Conservation (phyloP, 257 asterid genomes). For the Solanum ahanhuiri region DNA sequence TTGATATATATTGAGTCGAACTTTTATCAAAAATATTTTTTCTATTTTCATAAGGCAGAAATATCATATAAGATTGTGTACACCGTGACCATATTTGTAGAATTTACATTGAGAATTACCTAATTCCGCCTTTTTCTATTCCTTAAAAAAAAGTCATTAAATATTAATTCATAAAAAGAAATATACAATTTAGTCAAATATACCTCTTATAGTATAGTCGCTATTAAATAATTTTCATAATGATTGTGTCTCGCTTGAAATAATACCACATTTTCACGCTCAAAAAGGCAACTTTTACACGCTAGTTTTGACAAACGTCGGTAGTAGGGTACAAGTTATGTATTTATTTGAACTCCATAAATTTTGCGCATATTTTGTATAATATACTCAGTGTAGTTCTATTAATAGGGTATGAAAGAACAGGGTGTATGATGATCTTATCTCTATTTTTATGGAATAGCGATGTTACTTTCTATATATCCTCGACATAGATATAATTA, state of each 20-base stretch:
- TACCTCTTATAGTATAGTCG: not conserved
- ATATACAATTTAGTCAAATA: not conserved
- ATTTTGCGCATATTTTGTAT: too few species aligned
- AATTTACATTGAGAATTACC: not conserved
- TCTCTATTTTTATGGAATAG: not conserved
- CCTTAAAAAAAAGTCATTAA: not conserved
- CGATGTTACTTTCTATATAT: not conserved
- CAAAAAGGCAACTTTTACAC: not conserved
- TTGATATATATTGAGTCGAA: not conserved
- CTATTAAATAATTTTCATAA: not conserved
- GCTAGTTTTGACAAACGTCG: not conserved
- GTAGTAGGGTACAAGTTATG: not conserved
- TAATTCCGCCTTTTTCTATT: not conserved
- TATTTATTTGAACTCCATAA: not conserved
- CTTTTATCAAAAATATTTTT: accelerated
- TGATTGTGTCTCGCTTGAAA: not conserved
- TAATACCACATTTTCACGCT: not conserved
- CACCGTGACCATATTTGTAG: not conserved
- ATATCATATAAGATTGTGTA: not conserved
- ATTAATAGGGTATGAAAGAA: too few species aligned
- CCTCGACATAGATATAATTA: too few species aligned
- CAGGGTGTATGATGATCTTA: too few species aligned
- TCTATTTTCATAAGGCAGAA: not conserved
- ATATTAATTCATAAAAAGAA: not conserved
- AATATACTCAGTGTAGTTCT: not conserved